These are phyloP conservation scores for Xylariales sp. DNA, from an alignment of 2,329 filamentous ascomycete species.

Conservation along the genomic window DNA sequence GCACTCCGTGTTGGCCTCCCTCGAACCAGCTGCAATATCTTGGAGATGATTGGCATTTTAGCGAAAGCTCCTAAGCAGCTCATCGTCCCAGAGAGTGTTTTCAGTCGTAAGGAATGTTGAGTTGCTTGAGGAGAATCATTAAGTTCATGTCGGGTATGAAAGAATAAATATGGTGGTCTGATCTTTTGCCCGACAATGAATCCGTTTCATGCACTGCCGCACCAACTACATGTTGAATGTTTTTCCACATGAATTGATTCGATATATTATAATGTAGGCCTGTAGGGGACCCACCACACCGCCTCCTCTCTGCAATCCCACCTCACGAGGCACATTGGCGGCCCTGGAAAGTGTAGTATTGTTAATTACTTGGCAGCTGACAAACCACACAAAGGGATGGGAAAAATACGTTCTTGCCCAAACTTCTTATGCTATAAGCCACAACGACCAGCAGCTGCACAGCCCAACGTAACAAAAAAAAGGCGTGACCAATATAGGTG, in stretches of 20 bases:
- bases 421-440: conserved; percentile 8
- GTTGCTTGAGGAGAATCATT: conserved; percentile 16
- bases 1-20: not conserved
- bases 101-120: conserved; percentile 11
- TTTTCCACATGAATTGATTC: conserved; percentile 1
- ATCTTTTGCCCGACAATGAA: conserved; percentile 2
- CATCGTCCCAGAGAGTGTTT: conserved; percentile 5
- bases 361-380: conserved; percentile 12
- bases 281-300: too few relatives aligned
- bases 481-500: too few relatives aligned
- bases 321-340: conserved; percentile 4
- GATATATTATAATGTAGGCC: too few relatives aligned
- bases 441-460: not conserved
- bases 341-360: conserved; percentile 10
- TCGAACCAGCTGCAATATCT: conserved; percentile 13
- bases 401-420: conserved; percentile 15
- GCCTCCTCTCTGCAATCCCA: not conserved
- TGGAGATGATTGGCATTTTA: conserved; percentile 1
- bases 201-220: conserved; percentile 15
- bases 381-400: conserved; percentile 5
- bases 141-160: conserved; percentile 15
- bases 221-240: conserved; percentile 17
- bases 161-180: conserved; percentile 1
- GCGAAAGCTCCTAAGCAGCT: conserved; percentile 5
- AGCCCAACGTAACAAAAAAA: too few relatives aligned